These are phyloP conservation scores for Trametes maxima DNA, from an alignment of 768 basidiomycete species.

Conservation along the genomic window DNA sequence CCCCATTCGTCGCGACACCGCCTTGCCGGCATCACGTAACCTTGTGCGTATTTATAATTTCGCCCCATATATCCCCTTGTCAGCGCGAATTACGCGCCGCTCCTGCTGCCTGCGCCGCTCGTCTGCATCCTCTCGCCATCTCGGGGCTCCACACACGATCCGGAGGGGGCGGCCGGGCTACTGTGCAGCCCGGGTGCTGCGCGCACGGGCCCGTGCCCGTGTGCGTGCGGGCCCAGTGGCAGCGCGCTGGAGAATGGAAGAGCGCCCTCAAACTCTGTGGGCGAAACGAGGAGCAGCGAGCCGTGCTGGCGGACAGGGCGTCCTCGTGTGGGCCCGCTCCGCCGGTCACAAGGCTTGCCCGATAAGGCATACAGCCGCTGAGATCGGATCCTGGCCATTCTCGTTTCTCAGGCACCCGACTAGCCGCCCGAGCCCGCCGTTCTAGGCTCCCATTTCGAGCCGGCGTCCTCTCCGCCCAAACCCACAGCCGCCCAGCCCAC, in stretches of 20 bases:
- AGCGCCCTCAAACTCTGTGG: conserved; percentile 21
- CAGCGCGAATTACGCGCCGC: conserved; percentile 5
- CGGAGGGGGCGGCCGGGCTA: neutral
- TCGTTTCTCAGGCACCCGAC: conserved; percentile 24
- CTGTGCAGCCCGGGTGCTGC: neutral
- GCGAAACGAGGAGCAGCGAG: conserved; percentile 1
- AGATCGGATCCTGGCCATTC: conserved; percentile 28
- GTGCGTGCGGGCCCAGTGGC: conserved; percentile 1
- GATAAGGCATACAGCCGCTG: conserved; percentile 26
- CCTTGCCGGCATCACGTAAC: conserved; percentile 21
- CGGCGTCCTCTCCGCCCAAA: neutral
- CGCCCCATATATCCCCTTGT: conserved; percentile 3
- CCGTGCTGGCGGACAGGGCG: conserved; percentile 5
- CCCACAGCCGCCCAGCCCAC: neutral
- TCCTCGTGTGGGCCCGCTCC: conserved; percentile 19
- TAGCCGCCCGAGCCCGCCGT: conserved; percentile 20
- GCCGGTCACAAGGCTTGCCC: conserved; percentile 24
- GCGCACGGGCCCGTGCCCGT: conserved; percentile 1
- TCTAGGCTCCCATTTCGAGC: conserved; percentile 1
- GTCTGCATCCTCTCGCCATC: neutral
- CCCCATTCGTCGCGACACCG: conserved; percentile 8
- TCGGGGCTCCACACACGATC: neutral
- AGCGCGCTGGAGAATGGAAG: conserved; percentile 21
- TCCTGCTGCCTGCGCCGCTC: neutral
- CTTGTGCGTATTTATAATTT: conserved; percentile 2